phyloP scores from a whole-genome alignment of 2,329 filamentous ascomycete species.

The Massarina eburnea region DNA sequence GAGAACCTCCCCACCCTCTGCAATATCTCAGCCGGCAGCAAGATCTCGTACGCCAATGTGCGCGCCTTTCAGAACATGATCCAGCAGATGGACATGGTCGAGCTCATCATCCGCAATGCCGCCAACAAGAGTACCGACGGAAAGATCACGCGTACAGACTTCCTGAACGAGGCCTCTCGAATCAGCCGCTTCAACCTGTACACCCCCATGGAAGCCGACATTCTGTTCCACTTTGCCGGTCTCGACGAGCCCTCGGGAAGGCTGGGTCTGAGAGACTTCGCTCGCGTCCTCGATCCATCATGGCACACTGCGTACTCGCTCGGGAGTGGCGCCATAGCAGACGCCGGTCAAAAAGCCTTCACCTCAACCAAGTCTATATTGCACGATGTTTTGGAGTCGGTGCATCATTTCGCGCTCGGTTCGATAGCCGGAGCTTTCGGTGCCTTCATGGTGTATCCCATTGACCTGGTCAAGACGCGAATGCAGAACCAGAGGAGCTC shows the following conservation, averaged over 20 bases:
- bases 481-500: constrained; percentile 91
- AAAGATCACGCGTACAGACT: constrained; percentile 91
- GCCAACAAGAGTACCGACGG: constrained; percentile 81
- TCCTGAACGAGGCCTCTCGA: constrained; percentile 88
- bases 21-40: constrained; percentile 88
- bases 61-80: constrained; percentile 98
- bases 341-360: constrained; percentile 56
- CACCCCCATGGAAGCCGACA: constrained; percentile 98
- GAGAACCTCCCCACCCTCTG: constrained; percentile 89
- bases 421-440: constrained; percentile 93
- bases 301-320: constrained; percentile 71
- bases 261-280: constrained; percentile 80
- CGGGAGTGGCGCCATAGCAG: constrained; percentile 51
- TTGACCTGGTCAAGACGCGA: constrained; percentile 96
- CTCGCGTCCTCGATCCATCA: constrained; percentile 90
- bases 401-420: constrained; percentile 87
- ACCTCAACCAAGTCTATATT: constrained; percentile 61
- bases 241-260: constrained; percentile 86
- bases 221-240: constrained; percentile 96
- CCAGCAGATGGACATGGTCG: constrained; percentile 95
- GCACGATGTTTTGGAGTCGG: constrained; percentile 70
- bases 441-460: constrained; percentile 99
- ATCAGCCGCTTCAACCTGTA: constrained; percentile 94
- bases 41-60: constrained; percentile 97
- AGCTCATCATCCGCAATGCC: constrained; percentile 87